Conservation (phyloP, 2,329 filamentous ascomycete genomes). For the Trichoderma hamatum region DNA sequence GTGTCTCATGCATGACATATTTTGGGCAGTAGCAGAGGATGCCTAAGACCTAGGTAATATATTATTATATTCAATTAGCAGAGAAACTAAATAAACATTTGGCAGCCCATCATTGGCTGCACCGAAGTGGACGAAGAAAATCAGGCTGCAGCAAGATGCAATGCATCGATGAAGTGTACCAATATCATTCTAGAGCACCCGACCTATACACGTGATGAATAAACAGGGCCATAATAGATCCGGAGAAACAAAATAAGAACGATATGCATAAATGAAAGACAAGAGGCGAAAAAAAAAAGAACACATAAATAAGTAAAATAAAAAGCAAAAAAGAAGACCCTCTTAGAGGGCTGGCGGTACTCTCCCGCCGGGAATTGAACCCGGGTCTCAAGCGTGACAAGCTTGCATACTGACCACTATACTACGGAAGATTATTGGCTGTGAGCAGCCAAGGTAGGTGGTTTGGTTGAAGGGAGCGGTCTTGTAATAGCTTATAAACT, state of each 20-base stretch:
- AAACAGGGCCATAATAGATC: too few species aligned
- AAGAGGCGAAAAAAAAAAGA: neutral
- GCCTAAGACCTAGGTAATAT: too few species aligned
- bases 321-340: neutral
- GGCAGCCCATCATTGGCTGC: too few species aligned
- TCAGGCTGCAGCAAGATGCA: too few species aligned
- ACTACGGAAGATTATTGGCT: slow-evolving; percentile 31
- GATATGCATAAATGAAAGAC: neutral
- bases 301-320: neutral
- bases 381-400: slow-evolving; percentile 34
- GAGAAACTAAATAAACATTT: too few species aligned
- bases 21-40: too few species aligned
- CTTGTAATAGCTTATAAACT: neutral
- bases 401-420: slow-evolving; percentile 34
- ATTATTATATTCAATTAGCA: too few species aligned
- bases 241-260: neutral
- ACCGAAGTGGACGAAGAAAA: too few species aligned
- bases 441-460: slow-evolving; percentile 26
- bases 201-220: too few species aligned
- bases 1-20: too few species aligned
- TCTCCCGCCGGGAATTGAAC: slow-evolving; percentile 34
- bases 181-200: too few species aligned
- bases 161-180: too few species aligned
- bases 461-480: neutral
- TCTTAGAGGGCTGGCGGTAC: slow-evolving; percentile 21